A percentile compares a stretch with the other conserved stretches of the same genome.
phyloP scores from a whole-genome alignment of 768 basidiomycete species.

The Psilocybe tampanensis region DNA sequence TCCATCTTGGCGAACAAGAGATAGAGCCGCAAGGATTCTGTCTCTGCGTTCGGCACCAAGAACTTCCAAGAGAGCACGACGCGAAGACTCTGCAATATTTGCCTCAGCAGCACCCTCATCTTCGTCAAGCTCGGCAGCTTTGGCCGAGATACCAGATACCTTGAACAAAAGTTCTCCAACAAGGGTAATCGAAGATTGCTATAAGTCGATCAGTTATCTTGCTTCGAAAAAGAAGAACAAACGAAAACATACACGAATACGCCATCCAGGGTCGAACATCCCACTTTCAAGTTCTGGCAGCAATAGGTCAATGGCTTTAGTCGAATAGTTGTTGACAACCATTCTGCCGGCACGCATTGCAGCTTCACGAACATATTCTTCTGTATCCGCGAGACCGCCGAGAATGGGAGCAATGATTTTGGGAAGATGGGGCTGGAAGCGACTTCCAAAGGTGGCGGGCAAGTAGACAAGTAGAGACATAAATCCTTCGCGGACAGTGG shows the following conservation, averaged over 20 bases:
- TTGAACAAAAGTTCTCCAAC: constrained; percentile 97
- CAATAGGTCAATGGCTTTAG: constrained; percentile 88
- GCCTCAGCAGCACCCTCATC: constrained; percentile 70
- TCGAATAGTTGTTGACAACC: constrained; percentile 95
- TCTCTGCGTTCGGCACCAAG: constrained; percentile 89
- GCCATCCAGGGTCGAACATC: constrained; percentile 95
- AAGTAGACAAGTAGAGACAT: constrained; percentile 96
- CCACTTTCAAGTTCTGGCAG: constrained; percentile 92
- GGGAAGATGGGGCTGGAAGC: constrained; percentile 94
- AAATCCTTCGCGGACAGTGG: constrained; percentile 96
- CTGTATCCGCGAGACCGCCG: constrained; percentile 86
- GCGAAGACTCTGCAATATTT: constrained; percentile 73
- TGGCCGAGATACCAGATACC: constrained; percentile 93
- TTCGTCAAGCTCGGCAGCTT: constrained; percentile 76
- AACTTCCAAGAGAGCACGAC: constrained; percentile 83
- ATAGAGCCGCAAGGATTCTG: constrained; percentile 87
- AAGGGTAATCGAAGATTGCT: constrained; percentile 95
- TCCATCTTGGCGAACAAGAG: constrained; percentile 91
- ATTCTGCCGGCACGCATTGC: constrained; percentile 99
- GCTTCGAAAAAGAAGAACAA: constrained; percentile 9
- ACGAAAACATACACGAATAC: constrained; percentile 74
- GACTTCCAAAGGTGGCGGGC: constrained; percentile 93
- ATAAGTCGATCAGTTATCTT: not conserved
- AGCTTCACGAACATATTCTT: constrained; percentile 95
- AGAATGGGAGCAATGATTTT: constrained; percentile 94